These are phyloP conservation scores for Cucurbitaria berberidis DNA, from an alignment of 2,329 filamentous ascomycete genomes.

Conservation along the genomic window DNA sequence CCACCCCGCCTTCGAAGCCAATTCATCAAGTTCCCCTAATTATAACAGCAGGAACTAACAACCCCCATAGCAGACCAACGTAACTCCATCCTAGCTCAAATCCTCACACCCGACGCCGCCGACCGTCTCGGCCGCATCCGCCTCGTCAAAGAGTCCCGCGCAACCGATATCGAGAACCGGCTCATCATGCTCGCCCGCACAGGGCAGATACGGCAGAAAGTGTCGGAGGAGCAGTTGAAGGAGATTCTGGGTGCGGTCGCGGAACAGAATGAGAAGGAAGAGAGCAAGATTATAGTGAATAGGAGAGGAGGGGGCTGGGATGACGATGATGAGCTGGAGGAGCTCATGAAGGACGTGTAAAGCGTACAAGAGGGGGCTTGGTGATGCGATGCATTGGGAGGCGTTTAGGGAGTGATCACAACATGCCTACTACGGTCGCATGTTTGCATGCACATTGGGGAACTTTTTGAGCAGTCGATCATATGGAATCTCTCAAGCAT, in stretches of 20 bases:
- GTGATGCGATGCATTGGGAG: constrained; percentile 19
- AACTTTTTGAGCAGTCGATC: background rate
- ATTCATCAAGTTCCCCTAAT: constrained; percentile 39
- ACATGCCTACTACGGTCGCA: background rate
- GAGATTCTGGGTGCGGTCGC: constrained; percentile 84
- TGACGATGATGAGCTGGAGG: constrained; percentile 78
- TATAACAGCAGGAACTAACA: constrained; percentile 9
- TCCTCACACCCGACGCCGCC: constrained; percentile 90
- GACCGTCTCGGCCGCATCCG: constrained; percentile 94
- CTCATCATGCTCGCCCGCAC: constrained; percentile 89
- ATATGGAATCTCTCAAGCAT: background rate
- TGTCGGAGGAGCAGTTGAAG: constrained; percentile 92
- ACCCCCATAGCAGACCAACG: constrained; percentile 70
- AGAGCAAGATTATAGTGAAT: constrained; percentile 79
- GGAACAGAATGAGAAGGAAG: constrained; percentile 69
- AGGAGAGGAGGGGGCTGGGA: constrained; percentile 78
- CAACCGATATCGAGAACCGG: constrained; percentile 87
- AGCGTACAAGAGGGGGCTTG: background rate
- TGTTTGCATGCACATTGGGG: background rate
- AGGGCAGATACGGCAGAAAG: constrained; percentile 84
- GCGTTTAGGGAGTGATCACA: constrained; percentile 7
- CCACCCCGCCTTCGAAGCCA: constrained; percentile 43
- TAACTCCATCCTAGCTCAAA: constrained; percentile 81
- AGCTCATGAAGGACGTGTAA: constrained; percentile 47
- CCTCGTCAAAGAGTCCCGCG: constrained; percentile 91